Conservation (phyloP, 768 basidiomycete species). For the Leccinellum rugosiceps region DNA sequence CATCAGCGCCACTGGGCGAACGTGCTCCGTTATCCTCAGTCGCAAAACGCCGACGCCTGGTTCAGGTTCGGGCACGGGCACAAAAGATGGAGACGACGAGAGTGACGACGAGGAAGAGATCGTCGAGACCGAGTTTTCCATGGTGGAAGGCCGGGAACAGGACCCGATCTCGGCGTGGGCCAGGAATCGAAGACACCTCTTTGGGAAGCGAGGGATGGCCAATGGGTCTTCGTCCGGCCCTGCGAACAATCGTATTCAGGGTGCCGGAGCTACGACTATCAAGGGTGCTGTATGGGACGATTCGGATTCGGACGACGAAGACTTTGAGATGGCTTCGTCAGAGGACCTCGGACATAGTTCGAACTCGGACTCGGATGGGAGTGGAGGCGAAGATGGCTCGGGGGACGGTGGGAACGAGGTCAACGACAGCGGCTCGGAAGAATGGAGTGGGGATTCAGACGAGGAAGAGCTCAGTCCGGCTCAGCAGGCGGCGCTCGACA, state of each 20-base stretch:
- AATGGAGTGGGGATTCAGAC: constrained; percentile 37
- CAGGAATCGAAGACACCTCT: constrained; percentile 49
- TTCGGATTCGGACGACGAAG: constrained; percentile 34
- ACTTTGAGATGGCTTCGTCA: constrained; percentile 32
- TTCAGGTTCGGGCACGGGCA: background rate
- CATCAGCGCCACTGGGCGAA: constrained; percentile 62
- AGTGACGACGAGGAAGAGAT: constrained; percentile 38
- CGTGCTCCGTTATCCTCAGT: constrained; percentile 58
- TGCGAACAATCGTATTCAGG: constrained; percentile 1
- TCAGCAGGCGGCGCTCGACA: constrained; percentile 58
- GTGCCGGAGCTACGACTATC: constrained; percentile 8
- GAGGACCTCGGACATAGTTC: constrained; percentile 46
- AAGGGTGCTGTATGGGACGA: constrained; percentile 32
- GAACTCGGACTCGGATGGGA: constrained; percentile 34
- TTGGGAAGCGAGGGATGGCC: constrained; percentile 38
- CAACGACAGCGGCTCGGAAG: constrained; percentile 22
- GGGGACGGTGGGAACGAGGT: constrained; percentile 31
- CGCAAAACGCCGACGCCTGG: constrained; percentile 26
- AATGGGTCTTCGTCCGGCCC: background rate
- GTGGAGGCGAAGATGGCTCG: constrained; percentile 9
- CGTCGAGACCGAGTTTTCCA: constrained; percentile 63
- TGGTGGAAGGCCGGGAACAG: constrained; percentile 70
- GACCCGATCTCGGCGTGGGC: constrained; percentile 67
- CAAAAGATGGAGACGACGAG: background rate
- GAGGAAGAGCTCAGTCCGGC: constrained; percentile 49